Evolutionary conservation across 2,329 filamentous ascomycete genomes (phyloP), one percentile per base, ranked within the genome.

Genomic region (Didymella segeticola): DNA sequence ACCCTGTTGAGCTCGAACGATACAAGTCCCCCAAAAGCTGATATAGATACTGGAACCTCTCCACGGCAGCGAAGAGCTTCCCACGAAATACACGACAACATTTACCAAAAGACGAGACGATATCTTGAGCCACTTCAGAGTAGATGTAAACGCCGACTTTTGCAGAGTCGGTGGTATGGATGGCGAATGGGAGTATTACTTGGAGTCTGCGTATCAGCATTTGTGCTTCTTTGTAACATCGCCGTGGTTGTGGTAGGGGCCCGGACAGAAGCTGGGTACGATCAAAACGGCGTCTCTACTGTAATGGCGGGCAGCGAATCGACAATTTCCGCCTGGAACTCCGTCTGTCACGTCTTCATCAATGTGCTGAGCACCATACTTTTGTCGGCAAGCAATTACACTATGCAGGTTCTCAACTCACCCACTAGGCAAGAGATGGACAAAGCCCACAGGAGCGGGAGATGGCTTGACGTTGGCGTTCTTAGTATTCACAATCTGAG

Each of bases 311-410:
- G 45, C 3, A 11, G 34, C 1, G 46, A 31, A 9, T 12, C 15
- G 6, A 25, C 20, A 9, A 43, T 64, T 5, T 47, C 47, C 1
- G 22, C 46, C 20, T 52, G 48, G 43, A 60, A 50, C 29, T 53
- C 43, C 3, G 12, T 33, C n/a, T 33, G 79, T 0, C 81, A 84
- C 62, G 58, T 83, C 17, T 43, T 75, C 0, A 78, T 84, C 60
- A 84, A 84, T 65, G 57, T 72, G 0, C 63, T 82, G 20, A 77
- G 76, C 30, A 67, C 66, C 2, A 10, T 58, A 0, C 25, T 70
- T 4, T 38, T 69, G 1, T 56, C 47, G 0, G 54, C 57, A 2
- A 64, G 59, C 20, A 70, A 63, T 19, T 68, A 66, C 38, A 63
- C 63, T 0, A 68, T 69, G 66, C 66, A 70, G 47, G 60, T 65